Base-by-base conservation (phyloP, 2,329 filamentous ascomycete genomes). In the Stagonosporopsis rhizophila region DNA sequence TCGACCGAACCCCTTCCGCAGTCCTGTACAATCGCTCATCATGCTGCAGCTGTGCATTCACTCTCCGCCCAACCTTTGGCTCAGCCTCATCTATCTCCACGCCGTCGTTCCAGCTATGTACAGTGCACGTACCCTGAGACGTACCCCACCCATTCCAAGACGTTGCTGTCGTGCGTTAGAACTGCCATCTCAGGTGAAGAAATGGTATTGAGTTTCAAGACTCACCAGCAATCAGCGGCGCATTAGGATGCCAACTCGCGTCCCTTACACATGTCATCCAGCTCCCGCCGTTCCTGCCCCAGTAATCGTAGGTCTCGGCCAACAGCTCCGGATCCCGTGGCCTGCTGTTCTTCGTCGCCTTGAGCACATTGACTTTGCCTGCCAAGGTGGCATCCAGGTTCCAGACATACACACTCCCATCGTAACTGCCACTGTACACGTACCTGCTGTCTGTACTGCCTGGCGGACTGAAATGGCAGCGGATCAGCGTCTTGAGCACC, bases 391-490 rank as follows among this genome's bases (percentile, higher is more conserved):
- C 93, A 71, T 99, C 93, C 77, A 98, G 80, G 71, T 98, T 98
- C 84, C 91, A 99, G 38, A 98, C 85, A 66, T 92, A 94, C 0
- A 97, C 90, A 56, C 89, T 90, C 44, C 95, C 95, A 65, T 97
- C 92, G 61, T 91, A 87, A 67, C 91, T 96, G 20, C 95, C 95
- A 19, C 89, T 90, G 77, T 97, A 98, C 20, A 99, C 92, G 71
- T 97, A 98, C 66, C 92, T 85, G 8, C 90, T 92, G 72, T 97
- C 90, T 2, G 92, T 94, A 70, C 91, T 93, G 11, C 84, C 86
- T 0, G 91, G 87, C 0, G 95, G 95, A 28, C 91, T 95, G 77
- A 99, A 99, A 77, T 98, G 94, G 70, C 95, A 98, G 58, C 95
- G 84, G 65, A 98, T 97, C 37, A 98, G 82, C 1, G 95, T 98